A percentile compares a stretch with the other conserved stretches of the same genome.
Evolutionary conservation across 495 filamentous ascomycete species (phyloP).

Genomic region (Penicillium goetzii): DNA sequence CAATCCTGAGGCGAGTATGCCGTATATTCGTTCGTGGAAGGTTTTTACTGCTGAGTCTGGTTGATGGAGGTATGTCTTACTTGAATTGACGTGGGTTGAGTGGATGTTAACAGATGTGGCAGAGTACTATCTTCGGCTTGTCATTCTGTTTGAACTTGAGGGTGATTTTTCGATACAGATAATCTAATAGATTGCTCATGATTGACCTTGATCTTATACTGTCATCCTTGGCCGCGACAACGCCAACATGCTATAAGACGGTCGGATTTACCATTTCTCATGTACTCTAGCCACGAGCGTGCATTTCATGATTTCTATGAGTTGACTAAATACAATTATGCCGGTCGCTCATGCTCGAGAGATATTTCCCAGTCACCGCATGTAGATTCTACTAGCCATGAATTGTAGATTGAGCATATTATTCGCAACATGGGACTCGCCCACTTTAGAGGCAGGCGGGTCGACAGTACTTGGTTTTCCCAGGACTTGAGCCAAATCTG

Average conservation of each 20-base stretch:
- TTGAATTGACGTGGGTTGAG: not conserved
- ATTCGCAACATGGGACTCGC: not conserved
- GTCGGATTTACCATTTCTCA: not conserved
- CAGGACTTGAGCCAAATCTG: not conserved
- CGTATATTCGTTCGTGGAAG: slow-evolving; percentile 2
- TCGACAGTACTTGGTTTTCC: not conserved
- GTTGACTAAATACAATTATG: not conserved
- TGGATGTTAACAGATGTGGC: not conserved
- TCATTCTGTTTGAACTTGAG: not conserved
- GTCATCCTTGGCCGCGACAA: not conserved
- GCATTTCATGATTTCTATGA: not conserved
- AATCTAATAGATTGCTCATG: not conserved
- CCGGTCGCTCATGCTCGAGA: not conserved
- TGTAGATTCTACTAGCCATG: not conserved
- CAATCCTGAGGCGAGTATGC: slow-evolving; percentile 12
- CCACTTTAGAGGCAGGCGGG: not conserved
- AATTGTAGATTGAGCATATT: not conserved
- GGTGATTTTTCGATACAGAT: not conserved
- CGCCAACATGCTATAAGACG: not conserved
- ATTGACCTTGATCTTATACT: too few species aligned
- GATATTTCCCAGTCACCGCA: not conserved
- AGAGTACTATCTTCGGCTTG: not conserved
- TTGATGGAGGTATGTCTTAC: not conserved
- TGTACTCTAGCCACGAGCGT: not conserved
- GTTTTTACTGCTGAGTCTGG: not conserved